Evolutionary conservation across 305 asterid genomes (phyloP).

Genomic region (Fraxinus nigra): DNA sequence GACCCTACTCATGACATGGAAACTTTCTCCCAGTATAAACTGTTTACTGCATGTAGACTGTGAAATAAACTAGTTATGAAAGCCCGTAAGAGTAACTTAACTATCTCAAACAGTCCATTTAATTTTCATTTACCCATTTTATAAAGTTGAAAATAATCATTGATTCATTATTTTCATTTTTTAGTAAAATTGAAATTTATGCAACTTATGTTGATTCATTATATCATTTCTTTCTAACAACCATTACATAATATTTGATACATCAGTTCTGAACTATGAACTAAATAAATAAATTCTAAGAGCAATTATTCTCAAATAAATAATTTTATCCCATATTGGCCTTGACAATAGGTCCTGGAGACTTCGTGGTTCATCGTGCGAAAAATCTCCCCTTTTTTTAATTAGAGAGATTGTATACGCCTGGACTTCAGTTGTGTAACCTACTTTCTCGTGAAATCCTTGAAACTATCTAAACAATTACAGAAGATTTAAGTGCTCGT

Average conservation of each 20-base stretch:
- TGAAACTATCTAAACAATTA: neutral
- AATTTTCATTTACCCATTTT: neutral
- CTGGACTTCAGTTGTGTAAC: neutral
- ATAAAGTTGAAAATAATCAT: neutral
- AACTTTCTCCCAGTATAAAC: neutral
- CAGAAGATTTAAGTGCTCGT: neutral
- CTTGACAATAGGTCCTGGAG: too few species aligned
- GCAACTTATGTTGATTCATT: neutral
- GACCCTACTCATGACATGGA: neutral
- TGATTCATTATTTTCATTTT: neutral
- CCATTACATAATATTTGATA: neutral
- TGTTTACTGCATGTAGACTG: neutral
- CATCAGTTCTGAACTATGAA: neutral
- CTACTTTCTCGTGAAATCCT: neutral
- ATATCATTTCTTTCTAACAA: neutral
- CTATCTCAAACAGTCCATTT: neutral
- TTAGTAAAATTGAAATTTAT: neutral
- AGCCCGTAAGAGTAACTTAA: neutral
- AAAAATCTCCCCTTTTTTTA: too few species aligned
- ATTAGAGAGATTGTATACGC: too few species aligned
- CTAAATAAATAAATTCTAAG: neutral
- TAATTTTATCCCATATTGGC: neutral
- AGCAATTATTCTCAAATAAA: neutral
- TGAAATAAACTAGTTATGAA: neutral
- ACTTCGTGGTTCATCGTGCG: too few species aligned